Evolutionary conservation across 176 grass and related monocot genomes (phyloP), one percentile per base, ranked within the genome.

Genomic region (Hordeum vulgare): DNA sequence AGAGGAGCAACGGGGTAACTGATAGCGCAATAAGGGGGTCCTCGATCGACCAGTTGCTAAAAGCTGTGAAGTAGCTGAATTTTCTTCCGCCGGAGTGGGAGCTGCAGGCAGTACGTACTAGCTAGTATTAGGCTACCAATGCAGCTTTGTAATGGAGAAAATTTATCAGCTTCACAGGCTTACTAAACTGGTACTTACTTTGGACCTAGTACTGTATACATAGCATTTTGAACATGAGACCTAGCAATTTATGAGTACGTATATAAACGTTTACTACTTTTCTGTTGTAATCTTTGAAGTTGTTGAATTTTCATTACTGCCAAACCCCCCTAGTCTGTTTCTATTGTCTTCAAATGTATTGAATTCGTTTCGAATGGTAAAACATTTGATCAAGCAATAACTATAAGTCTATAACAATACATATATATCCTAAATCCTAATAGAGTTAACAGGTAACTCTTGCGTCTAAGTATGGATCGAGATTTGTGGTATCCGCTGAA

Each of bases 1-100:
- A n/a, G 27, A 57, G 14, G 34, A 45, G 0, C 7, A 37, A 75
- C 49, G 51, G 8, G 23, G 21, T n/a, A 33, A 49, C 3, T 51
- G 33, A 14, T 81, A 77, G 54, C 0, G 61, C 24, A 83, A 86
- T 86, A 90, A 86, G 39, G 26, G 34, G 74, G 49, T 27, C 65
- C 44, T 28, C 66, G 15, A 29, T 28, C 66, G 15, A 29, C 27
- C 41, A 24, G 13, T 61, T 78, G 69, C 83, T 72, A 54, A 33
- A 89, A 75, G 81, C 71, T 88, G 86, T 91, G 92, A 93, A 97
- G 92, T 93, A 93, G 95, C 71, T 91, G 89, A 97, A 97, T 94
- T 94, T 97, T 97, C 88, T 97, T 92, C 86, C 58, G 25, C 79
- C 10, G 20, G 53, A 29, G 18, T 1, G n/a, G 25, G 54, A 57